Base-by-base conservation (phyloP, 345 rosid genomes). In the Laguncularia racemosa region DNA sequence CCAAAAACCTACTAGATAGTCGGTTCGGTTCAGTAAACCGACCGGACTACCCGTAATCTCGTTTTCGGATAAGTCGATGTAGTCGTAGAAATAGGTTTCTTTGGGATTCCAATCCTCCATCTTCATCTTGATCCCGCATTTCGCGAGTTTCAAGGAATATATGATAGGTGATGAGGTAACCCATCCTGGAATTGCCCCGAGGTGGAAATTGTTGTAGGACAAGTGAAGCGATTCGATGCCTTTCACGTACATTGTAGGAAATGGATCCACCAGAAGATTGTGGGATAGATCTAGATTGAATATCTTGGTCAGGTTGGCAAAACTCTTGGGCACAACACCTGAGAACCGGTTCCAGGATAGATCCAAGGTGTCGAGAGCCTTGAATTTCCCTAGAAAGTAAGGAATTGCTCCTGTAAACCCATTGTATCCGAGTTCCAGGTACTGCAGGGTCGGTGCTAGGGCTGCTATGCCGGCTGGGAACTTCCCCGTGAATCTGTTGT, bases 201-300 rank as follows among this genome's bases (percentile, higher is more conserved):
- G 81, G 56, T 81, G 76, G 69, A 86, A 84, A 6, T 50, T 52
- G 56, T 82, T 86, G 62, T 86, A 68, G 0, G 95, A 89, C 4
- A 86, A 66, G 68, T 89, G 88, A 2, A 89, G 64, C 14, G 91
- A 89, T 16, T 86, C 97, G 17, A 86, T 89, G 3, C 95, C 89
- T 76, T 73, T 86, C 2, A 89, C 90, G 59, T 68, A 54, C 82
- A 89, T 53, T 0, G 3, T 52, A n/a, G 97, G 97, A 62, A 89
- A 89, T 8, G 90, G 95, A 69, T 79, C 95, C 0, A 49, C 63
- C 44, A 86, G 70, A 33, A 65, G 67, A 68, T 86, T 89, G 49
- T 67, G 79, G 4, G 95, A 75, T 48, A 89, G 89, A 55, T 86
- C 77, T 44, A 90, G 85, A 55, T 81, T 86, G 80, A 86, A 86